Conservation (phyloP, 2,329 filamentous ascomycete species). For the Ampelomyces quisqualis region DNA sequence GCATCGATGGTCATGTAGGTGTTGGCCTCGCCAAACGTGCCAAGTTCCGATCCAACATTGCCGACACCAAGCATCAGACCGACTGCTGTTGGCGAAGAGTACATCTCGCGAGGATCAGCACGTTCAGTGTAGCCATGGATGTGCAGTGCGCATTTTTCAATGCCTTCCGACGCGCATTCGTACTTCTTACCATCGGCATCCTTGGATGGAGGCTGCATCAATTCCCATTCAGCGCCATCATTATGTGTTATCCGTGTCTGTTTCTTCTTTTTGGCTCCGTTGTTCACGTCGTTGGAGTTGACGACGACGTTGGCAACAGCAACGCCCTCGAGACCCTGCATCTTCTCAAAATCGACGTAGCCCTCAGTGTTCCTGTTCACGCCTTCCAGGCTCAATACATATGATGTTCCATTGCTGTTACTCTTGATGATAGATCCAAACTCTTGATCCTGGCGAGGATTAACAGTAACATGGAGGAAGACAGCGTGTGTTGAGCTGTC, state of each 20-base stretch:
- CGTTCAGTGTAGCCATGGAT: slow-evolving; percentile 96
- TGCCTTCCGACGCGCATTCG: slow-evolving; percentile 61
- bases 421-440: slow-evolving; percentile 94
- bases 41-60: slow-evolving; percentile 78
- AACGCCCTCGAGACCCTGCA: slow-evolving; percentile 88
- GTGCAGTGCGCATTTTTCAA: slow-evolving; percentile 77
- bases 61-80: slow-evolving; percentile 89
- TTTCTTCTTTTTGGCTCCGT: slow-evolving; percentile 71
- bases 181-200: slow-evolving; percentile 72
- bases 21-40: slow-evolving; percentile 68
- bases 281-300: slow-evolving; percentile 66
- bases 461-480: slow-evolving; percentile 88
- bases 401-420: slow-evolving; percentile 96
- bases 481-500: slow-evolving; percentile 94
- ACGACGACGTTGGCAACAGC: slow-evolving; percentile 80
- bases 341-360: slow-evolving; percentile 95
- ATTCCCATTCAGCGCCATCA: slow-evolving; percentile 85
- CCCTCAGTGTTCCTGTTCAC: slow-evolving; percentile 78
- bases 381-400: slow-evolving; percentile 75
- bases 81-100: slow-evolving; percentile 82
- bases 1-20: slow-evolving; percentile 91
- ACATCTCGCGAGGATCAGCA: slow-evolving; percentile 76
- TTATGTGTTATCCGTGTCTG: slow-evolving; percentile 95
- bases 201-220: slow-evolving; percentile 69
- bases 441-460: slow-evolving; percentile 62